These are phyloP conservation scores for Lolium multiflorum DNA, from an alignment of 176 grass and related monocot species.

Conservation along the genomic window DNA sequence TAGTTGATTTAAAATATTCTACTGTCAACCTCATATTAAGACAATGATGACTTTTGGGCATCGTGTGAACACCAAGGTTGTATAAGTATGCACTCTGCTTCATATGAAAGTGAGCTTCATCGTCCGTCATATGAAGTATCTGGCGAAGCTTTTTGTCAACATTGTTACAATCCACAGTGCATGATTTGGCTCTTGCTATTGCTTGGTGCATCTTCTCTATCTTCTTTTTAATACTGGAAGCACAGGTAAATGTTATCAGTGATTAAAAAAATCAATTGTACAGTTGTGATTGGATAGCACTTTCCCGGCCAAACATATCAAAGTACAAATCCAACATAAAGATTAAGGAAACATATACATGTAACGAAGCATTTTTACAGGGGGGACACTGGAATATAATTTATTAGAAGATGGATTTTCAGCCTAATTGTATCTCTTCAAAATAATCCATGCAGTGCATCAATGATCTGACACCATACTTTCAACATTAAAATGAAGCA, in stretches of 20 bases:
- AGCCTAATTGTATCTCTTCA: neutral
- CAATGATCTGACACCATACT: neutral
- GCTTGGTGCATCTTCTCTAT: slow-evolving; percentile 78
- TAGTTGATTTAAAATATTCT: slow-evolving; percentile 78
- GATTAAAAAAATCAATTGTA: neutral
- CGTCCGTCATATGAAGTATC: slow-evolving; percentile 94
- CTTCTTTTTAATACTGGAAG: slow-evolving; percentile 76
- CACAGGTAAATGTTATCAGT: slow-evolving; percentile 18
- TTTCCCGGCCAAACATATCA: neutral
- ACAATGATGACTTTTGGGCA: slow-evolving; percentile 98
- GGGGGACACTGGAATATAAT: slow-evolving; percentile 2
- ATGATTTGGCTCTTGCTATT: slow-evolving; percentile 72
- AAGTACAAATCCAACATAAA: slow-evolving; percentile 21
- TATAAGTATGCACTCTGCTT: slow-evolving; percentile 97
- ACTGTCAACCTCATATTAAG: slow-evolving; percentile 98
- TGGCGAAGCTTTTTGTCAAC: slow-evolving; percentile 89
- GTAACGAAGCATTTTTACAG: neutral
- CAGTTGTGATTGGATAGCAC: neutral
- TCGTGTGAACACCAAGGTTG: slow-evolving; percentile 95
- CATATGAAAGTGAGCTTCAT: slow-evolving; percentile 97
- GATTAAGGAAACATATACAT: slow-evolving; percentile 11
- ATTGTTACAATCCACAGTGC: slow-evolving; percentile 92
- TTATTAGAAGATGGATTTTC: neutral
- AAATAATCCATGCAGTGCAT: slow-evolving; percentile 2
- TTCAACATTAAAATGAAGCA: slow-evolving; percentile 25